These are phyloP conservation scores for Nothophytophthora sp. DNA, from an alignment of 352 stramenopile species.

Conservation along the genomic window DNA sequence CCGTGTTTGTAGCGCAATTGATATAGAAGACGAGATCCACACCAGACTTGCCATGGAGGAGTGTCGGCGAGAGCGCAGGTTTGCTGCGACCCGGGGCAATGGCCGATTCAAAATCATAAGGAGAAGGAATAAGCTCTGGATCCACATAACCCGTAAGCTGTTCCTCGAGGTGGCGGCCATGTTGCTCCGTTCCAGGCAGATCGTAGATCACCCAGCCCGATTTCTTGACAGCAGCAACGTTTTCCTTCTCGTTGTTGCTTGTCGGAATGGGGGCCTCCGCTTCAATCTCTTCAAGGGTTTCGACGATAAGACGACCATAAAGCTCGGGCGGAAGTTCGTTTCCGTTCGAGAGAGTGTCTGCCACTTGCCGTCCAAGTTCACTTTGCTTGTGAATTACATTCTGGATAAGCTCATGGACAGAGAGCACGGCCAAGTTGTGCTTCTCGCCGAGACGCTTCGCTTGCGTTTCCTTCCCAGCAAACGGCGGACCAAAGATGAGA, in stretches of 20 bases:
- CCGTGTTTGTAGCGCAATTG: constrained; percentile 27
- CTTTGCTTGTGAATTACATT: constrained; percentile 27
- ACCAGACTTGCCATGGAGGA: constrained; percentile 67
- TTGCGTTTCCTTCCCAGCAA: constrained; percentile 63
- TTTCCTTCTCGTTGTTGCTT: background rate
- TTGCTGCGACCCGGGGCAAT: constrained; percentile 45
- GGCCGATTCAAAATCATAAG: constrained; percentile 55
- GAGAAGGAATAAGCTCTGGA: constrained; percentile 32
- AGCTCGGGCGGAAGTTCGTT: constrained; percentile 41
- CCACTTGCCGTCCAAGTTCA: constrained; percentile 29
- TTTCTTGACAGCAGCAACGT: background rate
- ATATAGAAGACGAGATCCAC: constrained; percentile 77
- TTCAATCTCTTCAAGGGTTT: constrained; percentile 32
- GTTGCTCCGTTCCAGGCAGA: constrained; percentile 45
- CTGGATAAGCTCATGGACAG: constrained; percentile 46
- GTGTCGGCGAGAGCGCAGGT: constrained; percentile 35
- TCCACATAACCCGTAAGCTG: constrained; percentile 61
- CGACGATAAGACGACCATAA: constrained; percentile 58
- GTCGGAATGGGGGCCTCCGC: background rate
- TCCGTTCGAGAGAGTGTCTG: constrained; percentile 32
- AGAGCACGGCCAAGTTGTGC: constrained; percentile 56
- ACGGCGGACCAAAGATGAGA: constrained; percentile 59
- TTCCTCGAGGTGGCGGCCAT: constrained; percentile 53
- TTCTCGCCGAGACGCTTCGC: constrained; percentile 43
- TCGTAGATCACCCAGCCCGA: constrained; percentile 71